Evolutionary conservation across 1,284 basidiomycete genomes (phyloP), one percentile per base, ranked within the genome.

Genomic region (Pholiota adiposa): DNA sequence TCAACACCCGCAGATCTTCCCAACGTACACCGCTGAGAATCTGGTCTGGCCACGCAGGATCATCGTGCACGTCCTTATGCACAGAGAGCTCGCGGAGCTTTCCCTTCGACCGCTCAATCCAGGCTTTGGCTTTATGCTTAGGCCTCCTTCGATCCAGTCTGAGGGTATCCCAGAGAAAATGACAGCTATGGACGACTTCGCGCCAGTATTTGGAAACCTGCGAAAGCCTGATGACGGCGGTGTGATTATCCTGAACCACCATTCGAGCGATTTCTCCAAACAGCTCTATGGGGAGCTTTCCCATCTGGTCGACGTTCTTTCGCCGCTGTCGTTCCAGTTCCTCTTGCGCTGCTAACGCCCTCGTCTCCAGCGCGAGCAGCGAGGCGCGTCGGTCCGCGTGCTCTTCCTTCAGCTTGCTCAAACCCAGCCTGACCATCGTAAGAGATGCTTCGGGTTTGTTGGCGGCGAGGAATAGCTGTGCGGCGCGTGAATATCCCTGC

Each of bases 191-290:
- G 2, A 83, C 75, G 31, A 87, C 73, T 29, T 68, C 66, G 44
- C 87, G 80, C 89, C 89, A 91, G 61, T 80, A 77, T 44, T 71
- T 77, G 69, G 82, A 89, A 27, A 91, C 81, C 52, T 79, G 81
- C 14, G 83, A 78, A 2, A 90, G 65, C 0, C 63, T 61, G 27
- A 89, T 68, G 4, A 84, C 77, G n/a, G 71, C 70, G 1, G 72
- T 69, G 49, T 76, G 72, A 56, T 88, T 75, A 4, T 77, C 71
- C n/a, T 69, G 70, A 16, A 84, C 69, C 2, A 83, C 65, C 11
- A 77, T 46, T 9, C 69, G 63, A 57, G 89, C 87, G 7, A 92
- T 83, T 56, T 79, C 76, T 7, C 72, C 71, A 36, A 89, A 77
- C 9, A 89, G 75, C 68, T 92, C 90, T 29, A 88, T 75, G 0